phyloP scores from a whole-genome alignment of 768 basidiomycete genomes.

The Amanita rimosa region DNA sequence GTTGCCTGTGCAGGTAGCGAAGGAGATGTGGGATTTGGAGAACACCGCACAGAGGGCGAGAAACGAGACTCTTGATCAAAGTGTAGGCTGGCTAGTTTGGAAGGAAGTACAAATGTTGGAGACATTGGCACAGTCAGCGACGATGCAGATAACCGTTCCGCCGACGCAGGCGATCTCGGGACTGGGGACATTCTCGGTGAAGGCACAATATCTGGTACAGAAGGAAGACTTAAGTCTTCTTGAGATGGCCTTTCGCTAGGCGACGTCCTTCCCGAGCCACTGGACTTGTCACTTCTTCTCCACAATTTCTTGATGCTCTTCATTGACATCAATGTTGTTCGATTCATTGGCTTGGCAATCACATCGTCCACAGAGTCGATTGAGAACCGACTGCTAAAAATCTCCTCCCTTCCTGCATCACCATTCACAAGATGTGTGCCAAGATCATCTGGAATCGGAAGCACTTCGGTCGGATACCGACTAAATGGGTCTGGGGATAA shows the following conservation, averaged over 20 bases:
- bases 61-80: slow-evolving; percentile 60
- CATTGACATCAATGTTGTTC: slow-evolving; percentile 56
- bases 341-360: slow-evolving; percentile 19
- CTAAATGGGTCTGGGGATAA: slow-evolving; percentile 81
- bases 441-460: slow-evolving; percentile 8
- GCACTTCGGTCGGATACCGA: slow-evolving; percentile 40
- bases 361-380: slow-evolving; percentile 45
- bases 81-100: slow-evolving; percentile 34
- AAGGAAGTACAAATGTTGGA: neutral
- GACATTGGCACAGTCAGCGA: neutral
- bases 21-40: slow-evolving; percentile 15
- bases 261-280: slow-evolving; percentile 18
- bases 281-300: slow-evolving; percentile 56
- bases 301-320: slow-evolving; percentile 68
- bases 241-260: slow-evolving; percentile 27
- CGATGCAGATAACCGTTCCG: neutral
- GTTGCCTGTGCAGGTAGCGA: slow-evolving; percentile 15
- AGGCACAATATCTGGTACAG: slow-evolving; percentile 16
- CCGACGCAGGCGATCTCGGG: slow-evolving; percentile 14
- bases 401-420: slow-evolving; percentile 8
- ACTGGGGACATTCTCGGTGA: slow-evolving; percentile 15
- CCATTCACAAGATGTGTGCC: neutral
- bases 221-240: slow-evolving; percentile 25
- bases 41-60: slow-evolving; percentile 15
- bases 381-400: slow-evolving; percentile 60